A percentile compares a stretch with the other conserved stretches of the same genome.
Evolutionary conservation across 177 flowering plant genomes (phyloP).

Genomic region (Tripterygium wilfordii): DNA sequence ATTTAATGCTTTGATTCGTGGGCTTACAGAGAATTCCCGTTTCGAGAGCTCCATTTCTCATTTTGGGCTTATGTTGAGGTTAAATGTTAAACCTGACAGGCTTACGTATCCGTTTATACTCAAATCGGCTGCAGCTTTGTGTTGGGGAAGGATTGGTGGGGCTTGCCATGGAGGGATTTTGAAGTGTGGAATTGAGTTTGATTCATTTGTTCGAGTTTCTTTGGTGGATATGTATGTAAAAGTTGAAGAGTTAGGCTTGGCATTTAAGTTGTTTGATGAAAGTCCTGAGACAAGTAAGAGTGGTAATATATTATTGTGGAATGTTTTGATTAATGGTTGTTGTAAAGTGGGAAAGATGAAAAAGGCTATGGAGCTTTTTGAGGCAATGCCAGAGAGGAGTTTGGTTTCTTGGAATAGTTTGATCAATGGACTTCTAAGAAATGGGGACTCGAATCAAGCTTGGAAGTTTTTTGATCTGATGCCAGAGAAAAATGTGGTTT

Average conservation of each 20-base stretch:
- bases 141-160: constrained; percentile 19
- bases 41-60: constrained; percentile 20
- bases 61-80: constrained; percentile 30
- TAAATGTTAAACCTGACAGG: constrained; percentile 25
- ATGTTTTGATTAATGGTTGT: constrained; percentile 54
- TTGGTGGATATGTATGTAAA: constrained; percentile 52
- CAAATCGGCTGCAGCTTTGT: constrained; percentile 28
- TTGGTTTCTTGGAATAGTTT: constrained; percentile 47
- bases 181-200: constrained; percentile 38
- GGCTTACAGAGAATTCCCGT: constrained; percentile 23
- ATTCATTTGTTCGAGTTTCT: constrained; percentile 39
- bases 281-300: constrained; percentile 29
- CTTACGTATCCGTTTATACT: constrained; percentile 47
- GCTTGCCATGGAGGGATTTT: constrained; percentile 22
- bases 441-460: constrained; percentile 29
- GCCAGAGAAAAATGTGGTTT: constrained; percentile 46
- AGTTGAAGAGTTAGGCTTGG: constrained; percentile 18
- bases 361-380: constrained; percentile 33
- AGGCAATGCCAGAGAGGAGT: constrained; percentile 46
- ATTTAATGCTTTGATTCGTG: constrained; percentile 48
- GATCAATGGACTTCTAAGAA: constrained; percentile 44
- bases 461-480: constrained; percentile 31
- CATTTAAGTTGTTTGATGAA: constrained; percentile 44
- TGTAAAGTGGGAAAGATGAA: constrained; percentile 34
- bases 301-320: constrained; percentile 40